phyloP scores from a whole-genome alignment of 768 basidiomycete species.

The Collybiopsis confluens region DNA sequence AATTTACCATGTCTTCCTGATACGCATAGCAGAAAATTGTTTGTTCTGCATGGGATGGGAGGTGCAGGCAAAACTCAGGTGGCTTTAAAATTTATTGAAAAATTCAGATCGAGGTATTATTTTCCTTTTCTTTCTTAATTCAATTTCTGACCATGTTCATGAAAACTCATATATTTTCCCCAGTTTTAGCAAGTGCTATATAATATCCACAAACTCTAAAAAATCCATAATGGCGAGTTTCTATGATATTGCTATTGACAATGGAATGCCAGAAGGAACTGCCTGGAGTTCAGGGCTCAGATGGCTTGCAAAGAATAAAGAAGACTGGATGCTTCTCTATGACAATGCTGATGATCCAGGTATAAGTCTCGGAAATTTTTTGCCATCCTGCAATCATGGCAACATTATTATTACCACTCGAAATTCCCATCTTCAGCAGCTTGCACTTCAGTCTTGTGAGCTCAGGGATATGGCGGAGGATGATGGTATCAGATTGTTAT shows the following conservation, averaged over 20 bases:
- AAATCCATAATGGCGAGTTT: not conserved
- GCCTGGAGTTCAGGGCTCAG: not conserved
- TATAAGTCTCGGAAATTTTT: not conserved
- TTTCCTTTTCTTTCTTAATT: not conserved
- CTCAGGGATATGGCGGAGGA: not conserved
- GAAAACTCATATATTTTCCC: not conserved
- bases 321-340: slow-evolving; percentile 10
- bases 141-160: too few relatives aligned
- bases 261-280: not conserved
- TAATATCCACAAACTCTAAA: not conserved
- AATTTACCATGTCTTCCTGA: too few relatives aligned
- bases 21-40: not conserved
- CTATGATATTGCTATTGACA: not conserved
- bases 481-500: not conserved
- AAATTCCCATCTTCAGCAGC: not conserved
- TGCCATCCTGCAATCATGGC: slow-evolving; percentile 7
- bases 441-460: not conserved
- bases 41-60: not conserved
- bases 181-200: not conserved
- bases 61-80: slow-evolving; percentile 6
- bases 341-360: slow-evolving; percentile 11
- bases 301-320: not conserved
- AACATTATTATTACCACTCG: slow-evolving; percentile 9
- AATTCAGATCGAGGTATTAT: not conserved
- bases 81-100: not conserved